Conservation (phyloP, 2,329 filamentous ascomycete species). For the Xylaria sp. region DNA sequence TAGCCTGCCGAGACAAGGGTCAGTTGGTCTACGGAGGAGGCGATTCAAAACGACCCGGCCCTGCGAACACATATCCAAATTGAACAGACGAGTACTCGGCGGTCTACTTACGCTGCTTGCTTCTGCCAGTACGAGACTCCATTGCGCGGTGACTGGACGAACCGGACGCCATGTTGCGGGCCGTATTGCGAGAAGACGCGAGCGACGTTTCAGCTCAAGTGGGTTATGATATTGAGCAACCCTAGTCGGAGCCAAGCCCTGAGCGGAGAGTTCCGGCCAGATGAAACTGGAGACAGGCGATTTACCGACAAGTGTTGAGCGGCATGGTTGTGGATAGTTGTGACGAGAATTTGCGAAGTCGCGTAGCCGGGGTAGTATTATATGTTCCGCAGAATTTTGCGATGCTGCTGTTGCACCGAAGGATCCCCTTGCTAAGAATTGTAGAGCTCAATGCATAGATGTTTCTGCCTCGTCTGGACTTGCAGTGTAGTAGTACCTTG, state of each 20-base stretch:
- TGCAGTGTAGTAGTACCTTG: slow-evolving; percentile 13
- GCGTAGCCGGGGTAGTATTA: slow-evolving; percentile 11
- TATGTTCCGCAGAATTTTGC: slow-evolving; percentile 17
- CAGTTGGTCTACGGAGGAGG: slow-evolving; percentile 41
- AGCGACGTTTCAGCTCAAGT: slow-evolving; percentile 15
- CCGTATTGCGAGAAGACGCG: slow-evolving; percentile 16
- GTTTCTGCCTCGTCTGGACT: no score
- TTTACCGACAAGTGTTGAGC: slow-evolving; percentile 39
- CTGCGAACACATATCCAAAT: slow-evolving; percentile 25
- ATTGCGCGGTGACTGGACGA: slow-evolving; percentile 55
- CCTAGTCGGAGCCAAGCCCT: slow-evolving; percentile 10
- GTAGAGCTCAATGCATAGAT: slow-evolving; percentile 21
- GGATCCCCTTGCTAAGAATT: slow-evolving; percentile 6
- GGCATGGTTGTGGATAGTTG: slow-evolving; percentile 37
- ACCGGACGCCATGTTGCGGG: slow-evolving; percentile 35
- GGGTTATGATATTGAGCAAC: slow-evolving; percentile 13
- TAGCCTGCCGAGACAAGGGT: slow-evolving; percentile 68
- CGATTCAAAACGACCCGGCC: slow-evolving; percentile 30
- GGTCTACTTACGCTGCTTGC: slow-evolving; percentile 74
- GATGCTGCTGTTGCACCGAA: slow-evolving; percentile 16
- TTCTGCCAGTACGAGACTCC: slow-evolving; percentile 76
- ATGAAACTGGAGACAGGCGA: slow-evolving; percentile 35
- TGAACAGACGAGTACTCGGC: slow-evolving; percentile 18
- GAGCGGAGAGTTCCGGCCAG: slow-evolving; percentile 33
- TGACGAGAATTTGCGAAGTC: slow-evolving; percentile 18